Evolutionary conservation across 2,329 filamentous ascomycete genomes (phyloP).

Genomic region (Cryoendolithus antarcticus): DNA sequence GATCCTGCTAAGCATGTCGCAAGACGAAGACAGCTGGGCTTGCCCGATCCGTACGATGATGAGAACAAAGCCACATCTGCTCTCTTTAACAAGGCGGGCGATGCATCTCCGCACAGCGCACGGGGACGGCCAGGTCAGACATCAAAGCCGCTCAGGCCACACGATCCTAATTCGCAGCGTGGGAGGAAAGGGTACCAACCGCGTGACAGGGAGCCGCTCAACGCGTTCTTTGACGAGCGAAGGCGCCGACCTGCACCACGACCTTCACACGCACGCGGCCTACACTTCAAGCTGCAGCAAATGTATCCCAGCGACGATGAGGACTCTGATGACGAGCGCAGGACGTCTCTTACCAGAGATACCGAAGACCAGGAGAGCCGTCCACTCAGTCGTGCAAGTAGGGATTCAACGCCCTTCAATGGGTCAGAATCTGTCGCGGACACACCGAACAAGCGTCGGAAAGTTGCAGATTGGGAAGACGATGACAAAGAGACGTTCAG

Average conservation of each 20-base stretch:
- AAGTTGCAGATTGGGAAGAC: slow-evolving; percentile 31
- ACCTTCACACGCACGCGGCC: slow-evolving; percentile 51
- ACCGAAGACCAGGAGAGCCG: slow-evolving; percentile 79
- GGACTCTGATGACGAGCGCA: slow-evolving; percentile 66
- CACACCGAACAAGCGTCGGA: slow-evolving; percentile 33
- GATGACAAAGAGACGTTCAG: slow-evolving; percentile 34
- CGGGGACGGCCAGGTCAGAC: too few species aligned
- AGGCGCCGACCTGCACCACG: slow-evolving; percentile 42
- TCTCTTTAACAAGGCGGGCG: slow-evolving; percentile 38
- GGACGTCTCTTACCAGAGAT: slow-evolving; percentile 55
- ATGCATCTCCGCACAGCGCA: slow-evolving; percentile 41
- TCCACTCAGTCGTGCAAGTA: slow-evolving; percentile 58
- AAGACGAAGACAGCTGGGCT: slow-evolving; percentile 69
- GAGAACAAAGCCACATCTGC: slow-evolving; percentile 41
- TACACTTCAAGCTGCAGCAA: slow-evolving; percentile 68
- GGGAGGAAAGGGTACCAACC: slow-evolving; percentile 23
- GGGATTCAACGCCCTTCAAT: slow-evolving; percentile 40
- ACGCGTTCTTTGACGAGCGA: slow-evolving; percentile 45
- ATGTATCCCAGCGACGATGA: slow-evolving; percentile 65
- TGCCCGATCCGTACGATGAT: slow-evolving; percentile 50
- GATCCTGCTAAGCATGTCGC: slow-evolving; percentile 67
- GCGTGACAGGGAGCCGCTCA: slow-evolving; percentile 23
- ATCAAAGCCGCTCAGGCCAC: slow-evolving; percentile 30
- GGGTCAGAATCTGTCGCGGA: slow-evolving; percentile 30
- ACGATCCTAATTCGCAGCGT: slow-evolving; percentile 30